Base-by-base conservation (phyloP, 371 early-diverging fungal species). In the Gilbertella persicaria region DNA sequence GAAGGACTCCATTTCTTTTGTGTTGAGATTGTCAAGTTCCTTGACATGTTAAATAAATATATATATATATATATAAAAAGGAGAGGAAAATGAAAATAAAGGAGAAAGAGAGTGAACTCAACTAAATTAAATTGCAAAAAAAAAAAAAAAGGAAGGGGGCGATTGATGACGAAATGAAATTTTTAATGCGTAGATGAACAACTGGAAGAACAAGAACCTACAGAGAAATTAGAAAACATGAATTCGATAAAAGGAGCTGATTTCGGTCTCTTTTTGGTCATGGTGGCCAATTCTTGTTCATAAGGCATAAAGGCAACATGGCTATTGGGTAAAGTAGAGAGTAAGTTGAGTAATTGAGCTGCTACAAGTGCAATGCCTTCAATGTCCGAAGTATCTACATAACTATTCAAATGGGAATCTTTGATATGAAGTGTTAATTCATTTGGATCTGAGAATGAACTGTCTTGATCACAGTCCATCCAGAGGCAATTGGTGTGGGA, bases 331-430 rank as follows among this genome's bases (percentile, higher is more conserved):
- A 68, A 66, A 17, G 80, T 64, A 25, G 87, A 84, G 0, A 89
- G 56, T 26, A 86, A 82, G 19, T 86, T 62, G n/a, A 89, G 55
- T 5, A 87, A 64, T 42, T 87, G 72, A 14, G 85, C 74, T 3
- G 86, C 80, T 2, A 86, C 83, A 40, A 89, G 55, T 1, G 87
- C 83, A 9, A 84, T 80, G 20, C 89, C 87, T 14, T 63, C 45
- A 8, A 63, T 54, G 10, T 63, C 64, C 3, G 58, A 58, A 13
- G 29, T 48, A 55, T 86, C 88, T 0, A 62, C 62, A 23, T 56
- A 54, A n/a, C 47, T 41, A 6, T 41, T n/a, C 23, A 69, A 44
- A 58, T 66, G 64, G 2, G 54, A 54, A 9, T 57, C 46, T 2
- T 53, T 43, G 5, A 63, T 33, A 30, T 63, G 64, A 0, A 21